Evolutionary conservation across 768 basidiomycete genomes (phyloP).

Genomic region (Auricularia sp.): DNA sequence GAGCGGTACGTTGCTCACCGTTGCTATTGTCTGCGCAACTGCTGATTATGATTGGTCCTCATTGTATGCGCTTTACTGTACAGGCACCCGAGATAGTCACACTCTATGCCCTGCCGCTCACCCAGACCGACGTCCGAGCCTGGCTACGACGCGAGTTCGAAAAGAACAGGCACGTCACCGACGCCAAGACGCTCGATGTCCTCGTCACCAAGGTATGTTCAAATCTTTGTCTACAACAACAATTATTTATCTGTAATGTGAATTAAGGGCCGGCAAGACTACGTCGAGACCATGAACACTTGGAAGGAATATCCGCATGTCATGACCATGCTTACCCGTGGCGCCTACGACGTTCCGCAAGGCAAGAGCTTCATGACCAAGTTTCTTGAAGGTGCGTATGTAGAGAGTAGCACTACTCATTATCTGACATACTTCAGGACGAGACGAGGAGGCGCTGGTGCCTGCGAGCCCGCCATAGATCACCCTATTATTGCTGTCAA

Average conservation of each 20-base stretch:
- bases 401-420: neutral
- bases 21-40: neutral
- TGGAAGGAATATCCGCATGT: constrained; percentile 88
- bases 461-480: neutral
- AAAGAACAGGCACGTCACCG: constrained; percentile 69
- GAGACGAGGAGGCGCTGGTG: neutral
- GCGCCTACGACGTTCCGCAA: constrained; percentile 32
- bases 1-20: constrained; percentile 51
- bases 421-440: neutral
- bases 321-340: constrained; percentile 54
- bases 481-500: neutral
- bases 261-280: constrained; percentile 57
- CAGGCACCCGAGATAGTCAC: constrained; percentile 87
- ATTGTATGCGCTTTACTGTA: neutral
- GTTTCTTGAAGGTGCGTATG: constrained; percentile 66
- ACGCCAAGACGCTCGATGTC: constrained; percentile 75
- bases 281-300: constrained; percentile 88
- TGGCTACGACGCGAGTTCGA: constrained; percentile 84
- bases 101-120: constrained; percentile 73
- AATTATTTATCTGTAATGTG: neutral
- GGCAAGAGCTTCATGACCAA: constrained; percentile 65
- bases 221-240: neutral
- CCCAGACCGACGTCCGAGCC: constrained; percentile 68
- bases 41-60: neutral
- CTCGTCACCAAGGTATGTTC: constrained; percentile 53